These are phyloP conservation scores for Musa troglodytarum DNA, from an alignment of 176 grass and related monocot genomes.

Conservation along the genomic window DNA sequence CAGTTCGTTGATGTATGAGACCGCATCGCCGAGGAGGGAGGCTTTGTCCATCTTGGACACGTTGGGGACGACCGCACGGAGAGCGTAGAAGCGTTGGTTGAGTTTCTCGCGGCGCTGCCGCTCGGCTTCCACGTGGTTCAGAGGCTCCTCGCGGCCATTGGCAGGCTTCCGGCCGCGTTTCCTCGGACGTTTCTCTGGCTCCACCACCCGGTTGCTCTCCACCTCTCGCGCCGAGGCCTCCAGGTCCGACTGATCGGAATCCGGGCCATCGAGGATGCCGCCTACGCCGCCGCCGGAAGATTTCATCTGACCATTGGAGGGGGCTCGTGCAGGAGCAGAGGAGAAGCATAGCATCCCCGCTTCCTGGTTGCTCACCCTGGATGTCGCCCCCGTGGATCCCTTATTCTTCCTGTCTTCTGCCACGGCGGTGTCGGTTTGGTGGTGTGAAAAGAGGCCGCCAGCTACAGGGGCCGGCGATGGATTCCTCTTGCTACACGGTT, in stretches of 20 bases:
- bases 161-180: no score
- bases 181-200: no score
- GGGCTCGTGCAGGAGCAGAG: conserved; percentile 35
- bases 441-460: conserved; percentile 75
- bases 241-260: conserved; percentile 48
- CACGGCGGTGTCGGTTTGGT: conserved; percentile 25
- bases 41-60: no score
- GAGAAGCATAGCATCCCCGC: conserved; percentile 94
- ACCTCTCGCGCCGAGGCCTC: conserved; percentile 69
- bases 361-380: conserved; percentile 62
- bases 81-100: no score
- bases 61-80: no score
- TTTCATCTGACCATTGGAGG: conserved; percentile 23
- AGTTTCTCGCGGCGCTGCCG: no score
- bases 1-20: no score
- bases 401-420: conserved; percentile 41
- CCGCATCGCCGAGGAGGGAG: no score
- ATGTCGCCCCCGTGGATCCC: conserved; percentile 66
- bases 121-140: no score
- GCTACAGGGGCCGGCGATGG: conserved; percentile 6
- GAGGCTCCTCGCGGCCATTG: no score
- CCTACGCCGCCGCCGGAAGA: neutral
- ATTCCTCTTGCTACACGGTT: conserved; percentile 56
- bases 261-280: conserved; percentile 24
- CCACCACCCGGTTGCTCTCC: no score